Evolutionary conservation across 768 basidiomycete genomes (phyloP).

Genomic region (Lentinula aciculospora): DNA sequence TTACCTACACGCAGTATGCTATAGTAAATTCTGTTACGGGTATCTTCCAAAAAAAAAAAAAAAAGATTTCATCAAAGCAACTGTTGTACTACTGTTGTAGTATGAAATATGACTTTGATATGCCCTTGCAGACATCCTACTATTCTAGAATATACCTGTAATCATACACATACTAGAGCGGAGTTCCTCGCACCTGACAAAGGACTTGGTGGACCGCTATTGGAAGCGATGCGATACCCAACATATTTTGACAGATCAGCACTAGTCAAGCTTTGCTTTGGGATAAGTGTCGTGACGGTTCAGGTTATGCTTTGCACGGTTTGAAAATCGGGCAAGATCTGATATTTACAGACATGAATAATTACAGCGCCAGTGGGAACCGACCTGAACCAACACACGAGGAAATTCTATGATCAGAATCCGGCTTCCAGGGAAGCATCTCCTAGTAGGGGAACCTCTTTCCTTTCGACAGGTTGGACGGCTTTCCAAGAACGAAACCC

Average conservation of each 20-base stretch:
- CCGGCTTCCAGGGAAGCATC: not conserved
- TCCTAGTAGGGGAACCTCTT: too few species aligned
- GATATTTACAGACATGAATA: not conserved
- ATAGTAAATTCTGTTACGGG: too few species aligned
- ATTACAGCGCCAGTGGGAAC: not conserved
- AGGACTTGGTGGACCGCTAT: not conserved
- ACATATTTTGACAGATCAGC: not conserved
- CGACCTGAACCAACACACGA: not conserved
- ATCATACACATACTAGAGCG: not conserved
- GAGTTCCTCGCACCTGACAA: not conserved
- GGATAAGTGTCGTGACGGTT: too few species aligned
- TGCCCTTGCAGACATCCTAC: not conserved
- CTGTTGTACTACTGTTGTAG: not conserved
- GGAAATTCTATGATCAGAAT: not conserved
- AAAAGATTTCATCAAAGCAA: not conserved
- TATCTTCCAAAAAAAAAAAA: too few species aligned
- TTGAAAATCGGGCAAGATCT: not conserved
- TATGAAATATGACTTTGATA: not conserved
- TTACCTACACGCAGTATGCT: too few species aligned
- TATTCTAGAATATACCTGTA: not conserved
- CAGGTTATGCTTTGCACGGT: not conserved
- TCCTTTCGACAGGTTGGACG: too few species aligned
- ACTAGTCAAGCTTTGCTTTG: too few species aligned
- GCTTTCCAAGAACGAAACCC: too few species aligned
- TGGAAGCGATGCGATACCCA: not conserved